Percentiles rank a stretch among this genome's conserved stretches.
phyloP scores from a whole-genome alignment of 2,329 filamentous ascomycete species.

The Cryphonectria parasitica region DNA sequence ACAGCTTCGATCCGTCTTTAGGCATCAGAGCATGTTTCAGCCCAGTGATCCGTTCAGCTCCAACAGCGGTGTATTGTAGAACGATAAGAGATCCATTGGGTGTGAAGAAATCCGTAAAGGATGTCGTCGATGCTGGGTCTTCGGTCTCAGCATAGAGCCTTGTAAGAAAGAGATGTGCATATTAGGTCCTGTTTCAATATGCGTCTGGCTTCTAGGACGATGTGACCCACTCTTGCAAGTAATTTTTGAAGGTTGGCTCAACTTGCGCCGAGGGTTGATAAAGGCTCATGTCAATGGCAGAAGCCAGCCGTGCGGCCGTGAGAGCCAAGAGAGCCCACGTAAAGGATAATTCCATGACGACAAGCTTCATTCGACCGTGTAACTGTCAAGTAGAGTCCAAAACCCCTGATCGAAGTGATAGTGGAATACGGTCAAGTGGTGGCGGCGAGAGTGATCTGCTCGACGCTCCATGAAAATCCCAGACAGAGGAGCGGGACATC shows the following conservation, averaged over 20 bases:
- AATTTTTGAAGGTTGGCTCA: constrained; percentile 7
- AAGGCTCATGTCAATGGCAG: not conserved
- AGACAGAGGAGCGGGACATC: too few relatives aligned
- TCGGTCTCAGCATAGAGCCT: constrained; percentile 14
- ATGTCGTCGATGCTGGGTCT: not conserved
- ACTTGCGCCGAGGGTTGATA: constrained; percentile 10
- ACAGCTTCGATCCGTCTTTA: constrained; percentile 8
- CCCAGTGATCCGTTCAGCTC: not conserved
- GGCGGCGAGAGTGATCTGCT: not conserved
- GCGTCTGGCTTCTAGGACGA: not conserved
- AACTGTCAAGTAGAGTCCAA: not conserved
- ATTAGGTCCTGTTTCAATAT: not conserved
- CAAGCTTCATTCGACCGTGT: not conserved
- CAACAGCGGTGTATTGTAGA: constrained; percentile 1
- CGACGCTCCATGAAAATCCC: not conserved
- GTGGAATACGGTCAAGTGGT: not conserved
- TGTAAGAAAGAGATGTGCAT: too few relatives aligned
- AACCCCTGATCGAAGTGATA: too few relatives aligned
- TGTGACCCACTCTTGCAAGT: not conserved
- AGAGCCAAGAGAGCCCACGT: not conserved
- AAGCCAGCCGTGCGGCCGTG: not conserved
- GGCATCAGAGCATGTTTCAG: constrained; percentile 7
- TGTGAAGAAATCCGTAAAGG: constrained; percentile 12
- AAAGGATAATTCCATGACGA: not conserved
- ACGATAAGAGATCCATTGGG: constrained; percentile 2